Conservation (phyloP, 2,329 filamentous ascomycete species). For the Stachybotrys chartarum region DNA sequence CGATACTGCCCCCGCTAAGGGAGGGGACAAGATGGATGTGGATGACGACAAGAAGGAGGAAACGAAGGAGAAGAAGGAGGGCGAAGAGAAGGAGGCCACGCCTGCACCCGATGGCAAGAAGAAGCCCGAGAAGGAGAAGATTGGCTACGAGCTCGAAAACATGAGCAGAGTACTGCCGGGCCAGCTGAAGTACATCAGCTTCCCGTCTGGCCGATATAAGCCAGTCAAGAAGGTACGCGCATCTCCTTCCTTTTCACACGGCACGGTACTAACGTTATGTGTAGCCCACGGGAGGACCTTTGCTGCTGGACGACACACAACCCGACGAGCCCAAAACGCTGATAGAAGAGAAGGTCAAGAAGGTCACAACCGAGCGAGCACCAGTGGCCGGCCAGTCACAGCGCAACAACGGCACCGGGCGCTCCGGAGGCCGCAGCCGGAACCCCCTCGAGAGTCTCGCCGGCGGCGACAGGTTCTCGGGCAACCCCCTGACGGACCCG, state of each 20-base stretch:
- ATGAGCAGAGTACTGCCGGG: conserved; percentile 90
- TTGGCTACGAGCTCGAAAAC: conserved; percentile 93
- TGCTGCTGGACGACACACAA: conserved; percentile 80
- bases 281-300: conserved; percentile 85
- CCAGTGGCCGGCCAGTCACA: conserved; percentile 42
- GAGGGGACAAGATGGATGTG: conserved; percentile 82
- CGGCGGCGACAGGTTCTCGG: conserved; percentile 9
- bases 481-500: conserved; percentile 31
- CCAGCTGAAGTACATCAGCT: conserved; percentile 93
- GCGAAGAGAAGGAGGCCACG: conserved; percentile 51
- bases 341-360: conserved; percentile 90
- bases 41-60: conserved; percentile 57
- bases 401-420: conserved; percentile 16
- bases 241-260: neutral
- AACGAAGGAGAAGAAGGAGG: conserved; percentile 54
- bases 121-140: conserved; percentile 91
- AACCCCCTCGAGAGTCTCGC: conserved; percentile 28
- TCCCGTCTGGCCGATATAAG: conserved; percentile 83
- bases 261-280: conserved; percentile 12
- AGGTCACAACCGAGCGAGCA: conserved; percentile 57
- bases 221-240: conserved; percentile 73
- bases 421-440: conserved; percentile 23
- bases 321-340: conserved; percentile 72
- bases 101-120: conserved; percentile 62
- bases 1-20: conserved; percentile 59